A percentile compares a stretch with the other conserved stretches of the same genome.
phyloP scores from a whole-genome alignment of 2,329 filamentous ascomycete genomes.

The Trichoderma atrobrunneum region DNA sequence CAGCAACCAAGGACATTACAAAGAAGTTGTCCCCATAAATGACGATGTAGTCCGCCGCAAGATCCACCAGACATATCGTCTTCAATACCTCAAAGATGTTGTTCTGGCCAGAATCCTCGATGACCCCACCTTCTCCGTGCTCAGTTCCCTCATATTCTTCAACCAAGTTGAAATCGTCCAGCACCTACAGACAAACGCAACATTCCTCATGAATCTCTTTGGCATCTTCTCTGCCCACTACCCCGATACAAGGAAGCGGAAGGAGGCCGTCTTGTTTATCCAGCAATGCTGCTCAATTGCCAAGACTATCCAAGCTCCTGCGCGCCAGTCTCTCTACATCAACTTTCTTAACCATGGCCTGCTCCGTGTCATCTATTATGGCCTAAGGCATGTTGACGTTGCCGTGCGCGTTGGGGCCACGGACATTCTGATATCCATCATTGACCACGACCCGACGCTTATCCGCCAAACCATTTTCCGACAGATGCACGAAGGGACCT shows the following conservation, averaged over 20 bases:
- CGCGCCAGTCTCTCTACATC: constrained; percentile 77
- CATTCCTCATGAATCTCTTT: constrained; percentile 83
- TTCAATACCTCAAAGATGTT: constrained; percentile 98
- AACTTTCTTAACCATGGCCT: constrained; percentile 88
- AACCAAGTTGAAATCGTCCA: constrained; percentile 98
- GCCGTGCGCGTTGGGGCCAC: constrained; percentile 86
- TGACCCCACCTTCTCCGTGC: constrained; percentile 94
- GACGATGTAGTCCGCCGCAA: constrained; percentile 78
- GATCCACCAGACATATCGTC: constrained; percentile 92
- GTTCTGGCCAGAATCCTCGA: constrained; percentile 93
- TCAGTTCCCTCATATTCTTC: constrained; percentile 98
- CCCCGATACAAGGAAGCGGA: constrained; percentile 69
- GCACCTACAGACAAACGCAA: constrained; percentile 78
- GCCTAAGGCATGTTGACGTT: constrained; percentile 79
- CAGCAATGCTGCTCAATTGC: constrained; percentile 93
- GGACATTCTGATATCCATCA: constrained; percentile 88
- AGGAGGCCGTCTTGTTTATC: constrained; percentile 93
- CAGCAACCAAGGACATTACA: constrained; percentile 82
- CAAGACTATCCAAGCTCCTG: constrained; percentile 86
- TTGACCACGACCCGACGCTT: constrained; percentile 94
- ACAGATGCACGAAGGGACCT: constrained; percentile 81
- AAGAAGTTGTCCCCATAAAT: constrained; percentile 92
- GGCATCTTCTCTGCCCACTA: constrained; percentile 71
- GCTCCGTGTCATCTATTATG: constrained; percentile 86
- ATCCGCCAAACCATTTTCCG: constrained; percentile 91